phyloP scores from a whole-genome alignment of 108 stramenopile species.

The Nitzschia sp. region DNA sequence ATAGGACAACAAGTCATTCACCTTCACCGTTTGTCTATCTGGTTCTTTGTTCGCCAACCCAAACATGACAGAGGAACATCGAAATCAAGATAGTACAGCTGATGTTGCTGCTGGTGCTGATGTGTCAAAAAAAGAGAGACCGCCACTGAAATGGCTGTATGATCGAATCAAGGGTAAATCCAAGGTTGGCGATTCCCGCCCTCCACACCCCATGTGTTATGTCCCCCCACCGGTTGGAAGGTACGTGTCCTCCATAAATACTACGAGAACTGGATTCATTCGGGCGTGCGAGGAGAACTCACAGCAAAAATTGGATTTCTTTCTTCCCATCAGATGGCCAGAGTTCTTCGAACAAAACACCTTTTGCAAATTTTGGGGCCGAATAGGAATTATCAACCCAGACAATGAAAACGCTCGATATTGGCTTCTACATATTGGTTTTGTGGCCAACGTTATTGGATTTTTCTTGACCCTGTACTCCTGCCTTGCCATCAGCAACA shows the following conservation, averaged over 20 bases:
- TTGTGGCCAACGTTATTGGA: conserved; percentile 20
- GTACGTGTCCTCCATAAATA: too few species aligned
- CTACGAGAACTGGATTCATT: too few species aligned
- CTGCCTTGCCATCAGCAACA: conserved; percentile 23
- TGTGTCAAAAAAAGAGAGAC: too few species aligned
- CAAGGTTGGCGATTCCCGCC: conserved; percentile 27
- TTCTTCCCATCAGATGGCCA: too few species aligned
- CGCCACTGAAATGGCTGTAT: conserved; percentile 30
- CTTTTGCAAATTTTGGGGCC: conserved; percentile 21
- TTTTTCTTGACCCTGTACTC: conserved; percentile 23
- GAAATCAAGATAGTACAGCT: too few species aligned
- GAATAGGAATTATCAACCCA: conserved; percentile 2
- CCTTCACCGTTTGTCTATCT: too few species aligned
- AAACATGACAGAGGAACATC: too few species aligned
- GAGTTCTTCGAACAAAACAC: conserved; percentile 23
- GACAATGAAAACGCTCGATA: conserved; percentile 21
- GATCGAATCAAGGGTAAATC: conserved; percentile 40
- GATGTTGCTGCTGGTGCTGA: too few species aligned
- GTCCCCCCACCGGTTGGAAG: conserved; percentile 30
- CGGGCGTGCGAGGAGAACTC: too few species aligned
- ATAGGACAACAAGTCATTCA: too few species aligned
- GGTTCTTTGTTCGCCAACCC: too few species aligned
- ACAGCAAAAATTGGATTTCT: too few species aligned
- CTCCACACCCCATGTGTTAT: conserved; percentile 29
- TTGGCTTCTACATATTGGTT: conserved; percentile 19